Conservation (phyloP, 75 land plant genomes). For the Pinus albicaulis region DNA sequence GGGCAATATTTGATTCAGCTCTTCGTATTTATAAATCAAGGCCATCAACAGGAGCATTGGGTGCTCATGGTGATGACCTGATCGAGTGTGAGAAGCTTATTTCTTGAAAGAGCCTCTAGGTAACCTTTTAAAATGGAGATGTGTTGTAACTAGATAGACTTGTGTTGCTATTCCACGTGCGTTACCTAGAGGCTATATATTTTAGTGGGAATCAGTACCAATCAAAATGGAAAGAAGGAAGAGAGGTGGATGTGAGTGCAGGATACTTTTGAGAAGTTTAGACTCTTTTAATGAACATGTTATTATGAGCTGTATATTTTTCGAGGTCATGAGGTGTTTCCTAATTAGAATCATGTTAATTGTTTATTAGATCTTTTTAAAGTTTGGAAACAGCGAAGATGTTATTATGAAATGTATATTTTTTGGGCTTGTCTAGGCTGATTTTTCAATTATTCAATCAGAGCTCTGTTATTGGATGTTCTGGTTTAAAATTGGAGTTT, state of each 20-base stretch:
- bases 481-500: neutral
- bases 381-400: neutral
- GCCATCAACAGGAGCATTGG: slow-evolving; percentile 22
- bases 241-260: slow-evolving; percentile 2
- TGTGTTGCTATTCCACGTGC: slow-evolving; percentile 5
- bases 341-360: neutral
- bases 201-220: neutral
- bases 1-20: slow-evolving; percentile 30
- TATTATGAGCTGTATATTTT: slow-evolving; percentile 13
- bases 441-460: neutral
- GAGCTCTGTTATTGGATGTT: neutral
- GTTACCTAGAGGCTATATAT: slow-evolving; percentile 1
- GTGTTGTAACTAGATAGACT: neutral
- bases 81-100: slow-evolving; percentile 32
- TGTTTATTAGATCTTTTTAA: neutral
- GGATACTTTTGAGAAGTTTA: slow-evolving; percentile 1
- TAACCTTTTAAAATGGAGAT: too few species aligned
- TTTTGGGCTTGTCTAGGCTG: neutral
- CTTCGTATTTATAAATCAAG: slow-evolving; percentile 14
- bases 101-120: neutral
- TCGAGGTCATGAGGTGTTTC: slow-evolving; percentile 10
- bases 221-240: neutral
- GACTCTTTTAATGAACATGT: slow-evolving; percentile 8
- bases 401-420: slow-evolving; percentile 4
- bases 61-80: slow-evolving; percentile 26